Conservation (phyloP, 2,329 filamentous ascomycete genomes). For the Diaporthe ampelina region DNA sequence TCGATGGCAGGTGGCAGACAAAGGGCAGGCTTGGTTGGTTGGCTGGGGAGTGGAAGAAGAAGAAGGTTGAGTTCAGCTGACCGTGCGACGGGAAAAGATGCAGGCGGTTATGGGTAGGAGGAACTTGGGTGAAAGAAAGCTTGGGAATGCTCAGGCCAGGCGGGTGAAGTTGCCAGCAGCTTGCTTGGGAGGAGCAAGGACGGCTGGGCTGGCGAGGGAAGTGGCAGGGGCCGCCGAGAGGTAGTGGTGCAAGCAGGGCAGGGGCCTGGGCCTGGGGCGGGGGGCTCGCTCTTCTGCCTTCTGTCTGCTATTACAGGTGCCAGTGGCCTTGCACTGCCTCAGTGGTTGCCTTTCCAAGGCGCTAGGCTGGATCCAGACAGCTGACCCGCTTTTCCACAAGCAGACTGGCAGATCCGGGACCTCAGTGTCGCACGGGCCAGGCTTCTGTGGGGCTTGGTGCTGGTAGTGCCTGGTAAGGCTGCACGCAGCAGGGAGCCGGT, state of each 20-base stretch:
- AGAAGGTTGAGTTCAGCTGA: slow-evolving; percentile 7
- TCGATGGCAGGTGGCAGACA: slow-evolving; percentile 34
- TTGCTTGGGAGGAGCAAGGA: slow-evolving; percentile 4
- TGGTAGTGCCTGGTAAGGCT: slow-evolving; percentile 27
- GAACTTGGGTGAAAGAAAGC: slow-evolving; percentile 39
- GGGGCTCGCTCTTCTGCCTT: background rate
- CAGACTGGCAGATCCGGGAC: slow-evolving; percentile 1
- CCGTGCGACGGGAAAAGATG: slow-evolving; percentile 36
- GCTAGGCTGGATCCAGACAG: background rate
- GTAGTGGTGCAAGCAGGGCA: slow-evolving; percentile 10
- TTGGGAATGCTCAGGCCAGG: slow-evolving; percentile 37
- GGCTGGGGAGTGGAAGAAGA: slow-evolving; percentile 19
- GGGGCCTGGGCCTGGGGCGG: slow-evolving; percentile 2
- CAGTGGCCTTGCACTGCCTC: slow-evolving; percentile 42
- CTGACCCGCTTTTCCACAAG: slow-evolving; percentile 28
- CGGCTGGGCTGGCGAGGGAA: slow-evolving; percentile 15
- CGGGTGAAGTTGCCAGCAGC: slow-evolving; percentile 44
- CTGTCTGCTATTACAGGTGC: background rate
- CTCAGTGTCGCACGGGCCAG: slow-evolving; percentile 27
- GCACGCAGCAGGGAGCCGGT: background rate
- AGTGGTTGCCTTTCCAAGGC: slow-evolving; percentile 30
- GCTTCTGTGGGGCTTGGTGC: slow-evolving; percentile 20
- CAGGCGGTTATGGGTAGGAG: slow-evolving; percentile 34
- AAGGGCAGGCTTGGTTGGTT: slow-evolving; percentile 11
- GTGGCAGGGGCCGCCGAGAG: slow-evolving; percentile 6